Percentiles rank a stretch among this genome's conserved stretches.
phyloP scores from a whole-genome alignment of 2,329 filamentous ascomycete genomes.

The Hypomyces rosellus region DNA sequence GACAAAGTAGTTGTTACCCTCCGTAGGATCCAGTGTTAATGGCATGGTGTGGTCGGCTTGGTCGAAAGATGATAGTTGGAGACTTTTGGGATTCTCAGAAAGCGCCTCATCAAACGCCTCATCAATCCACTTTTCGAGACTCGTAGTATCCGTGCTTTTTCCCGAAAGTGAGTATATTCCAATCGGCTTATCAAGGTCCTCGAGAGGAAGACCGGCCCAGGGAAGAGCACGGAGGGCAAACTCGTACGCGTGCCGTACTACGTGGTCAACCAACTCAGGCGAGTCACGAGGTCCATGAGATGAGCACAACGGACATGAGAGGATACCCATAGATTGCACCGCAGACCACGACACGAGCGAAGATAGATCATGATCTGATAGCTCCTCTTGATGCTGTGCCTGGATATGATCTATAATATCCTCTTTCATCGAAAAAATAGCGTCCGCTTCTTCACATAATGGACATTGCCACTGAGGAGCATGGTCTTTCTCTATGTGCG shows the following conservation, averaged over 20 bases:
- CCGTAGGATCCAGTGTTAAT: background rate
- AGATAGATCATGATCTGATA: background rate
- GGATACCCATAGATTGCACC: background rate
- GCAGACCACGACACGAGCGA: background rate
- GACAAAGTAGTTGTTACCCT: background rate
- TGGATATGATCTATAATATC: background rate
- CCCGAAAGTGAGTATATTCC: background rate
- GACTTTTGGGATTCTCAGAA: too few species aligned
- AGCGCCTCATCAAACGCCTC: too few species aligned
- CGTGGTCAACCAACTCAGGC: conserved; percentile 7
- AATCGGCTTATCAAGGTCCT: background rate
- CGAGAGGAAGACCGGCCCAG: background rate
- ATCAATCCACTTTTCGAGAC: background rate
- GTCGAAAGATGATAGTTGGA: too few species aligned
- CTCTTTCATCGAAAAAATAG: background rate
- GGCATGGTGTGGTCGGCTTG: too few species aligned
- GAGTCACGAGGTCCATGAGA: background rate
- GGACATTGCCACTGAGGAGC: conserved; percentile 7
- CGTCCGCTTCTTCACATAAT: conserved; percentile 1
- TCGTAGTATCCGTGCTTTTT: background rate
- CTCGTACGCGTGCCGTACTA: conserved; percentile 2
- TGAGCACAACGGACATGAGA: conserved; percentile 3
- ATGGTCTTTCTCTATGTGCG: conserved; percentile 7
- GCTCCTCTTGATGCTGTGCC: background rate
- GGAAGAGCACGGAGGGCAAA: conserved; percentile 8